Base-by-base conservation (phyloP, 805 yeast genomes). In the Komagataella pseudopastoris region DNA sequence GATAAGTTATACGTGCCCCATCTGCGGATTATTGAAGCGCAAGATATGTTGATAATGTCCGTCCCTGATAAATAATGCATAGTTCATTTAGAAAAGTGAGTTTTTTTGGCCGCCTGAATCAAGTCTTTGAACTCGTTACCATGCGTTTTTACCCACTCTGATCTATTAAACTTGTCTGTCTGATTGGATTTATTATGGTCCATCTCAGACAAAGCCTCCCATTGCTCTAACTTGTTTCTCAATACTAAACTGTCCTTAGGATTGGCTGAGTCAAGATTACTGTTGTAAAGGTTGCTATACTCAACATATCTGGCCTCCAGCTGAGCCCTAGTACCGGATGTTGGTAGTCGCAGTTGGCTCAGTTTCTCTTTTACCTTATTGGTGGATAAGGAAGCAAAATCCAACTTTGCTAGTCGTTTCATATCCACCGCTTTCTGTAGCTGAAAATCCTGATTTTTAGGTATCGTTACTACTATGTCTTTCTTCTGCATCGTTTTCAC, bases 241-340 rank as follows among this genome's bases (percentile, higher is more conserved):
- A 90, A 63, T 4, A 77, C 75, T 44, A 69, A 66, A 20, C 79
- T 81, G 23, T 77, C 65, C 3, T 76, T 77, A 0, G 96, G 96
- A 30, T 70, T 72, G 43, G 76, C 68, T 5, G 89, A 76, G 60
- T 88, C 96, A 46, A 81, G 74, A 59, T 88, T 88, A 10, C 96
- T 82, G 60, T 90, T 90, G 80, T 83, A 85, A 8, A 88, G 60
- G 36, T 81, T 78, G 52, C 84, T 79, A 68, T 81, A 90, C 56
- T 89, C 91, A 55, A 79, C 82, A 60, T 85, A 85, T 45, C 98
- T 67, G 17, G 75, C 66, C 54, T 86, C 90, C 57, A 89, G 59
- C 55, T 78, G 82, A 14, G 66, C 66, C 54, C 87, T 71, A 1
- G 83, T 65, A 0, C 97, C 98, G 7, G 62, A 63, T 0, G 79